Evolutionary conservation across 83 land plant species (phyloP), one percentile per base, ranked within the genome.

Genomic region (Picea mariana): DNA sequence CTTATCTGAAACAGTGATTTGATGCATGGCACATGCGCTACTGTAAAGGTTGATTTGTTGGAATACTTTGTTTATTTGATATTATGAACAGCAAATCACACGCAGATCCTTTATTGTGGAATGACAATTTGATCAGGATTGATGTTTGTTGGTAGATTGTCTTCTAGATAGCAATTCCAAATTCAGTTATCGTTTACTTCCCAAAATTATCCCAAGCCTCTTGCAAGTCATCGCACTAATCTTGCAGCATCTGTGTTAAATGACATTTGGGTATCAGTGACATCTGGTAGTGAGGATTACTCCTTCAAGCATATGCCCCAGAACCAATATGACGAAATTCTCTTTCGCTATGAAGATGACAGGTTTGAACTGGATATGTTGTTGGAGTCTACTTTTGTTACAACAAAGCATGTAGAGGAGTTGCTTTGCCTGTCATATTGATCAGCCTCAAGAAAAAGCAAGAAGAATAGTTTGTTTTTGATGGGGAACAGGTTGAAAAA

Each of bases 301-400:
- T 94, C 92, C 23, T 94, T 94, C 81, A 96, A 96, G 81, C 96
- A 96, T 85, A 94, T 92, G 98, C 90, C 93, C 26, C 93, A 90
- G 83, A 95, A 95, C 80, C 98, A 92, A 65, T 93, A 95, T 69
- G 98, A 95, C 81, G 98, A 96, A 81, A 94, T 93, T 82, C 83
- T 96, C 42, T 92, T 92, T 64, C 88, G 93, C 67, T 96, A 93
- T 85, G 98, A 96, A 86, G 98, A 96, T 83, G 97, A 96, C 75
- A 87, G 96, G 80, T 94, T 91, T 87, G 99, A 96, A 77, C 77
- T 96, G 68, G 99, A 96, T 72, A 94, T 96, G 97, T 80, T 96
- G 84, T 31, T 96, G 67, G 99, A 96, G 80, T 85, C 97, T 40
- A 95, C 91, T 24, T 86, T 86, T 63, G 87, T 77, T 20, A 92